A percentile compares a stretch with the other conserved stretches of the same genome.
These are phyloP conservation scores for Cyathus striatus DNA, from an alignment of 768 basidiomycete species.

Conservation along the genomic window DNA sequence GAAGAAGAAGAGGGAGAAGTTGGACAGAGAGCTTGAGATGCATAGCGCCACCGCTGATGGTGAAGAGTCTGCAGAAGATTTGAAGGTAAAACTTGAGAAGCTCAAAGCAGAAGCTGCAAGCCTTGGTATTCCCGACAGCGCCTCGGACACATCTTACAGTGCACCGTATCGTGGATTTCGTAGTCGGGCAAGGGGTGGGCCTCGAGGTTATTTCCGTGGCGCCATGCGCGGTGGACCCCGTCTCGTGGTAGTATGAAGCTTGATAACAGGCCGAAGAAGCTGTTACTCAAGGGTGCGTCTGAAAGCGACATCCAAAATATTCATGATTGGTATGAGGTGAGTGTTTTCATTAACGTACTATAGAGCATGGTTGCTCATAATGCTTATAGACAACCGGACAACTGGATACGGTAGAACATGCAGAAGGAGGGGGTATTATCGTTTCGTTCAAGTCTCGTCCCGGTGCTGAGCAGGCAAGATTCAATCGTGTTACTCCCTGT, in stretches of 20 bases:
- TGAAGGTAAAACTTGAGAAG: constrained; percentile 70
- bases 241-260: constrained; percentile 79
- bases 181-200: constrained; percentile 56
- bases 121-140: constrained; percentile 60
- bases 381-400: constrained; percentile 56
- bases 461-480: constrained; percentile 76
- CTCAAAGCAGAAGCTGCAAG: constrained; percentile 83
- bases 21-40: constrained; percentile 84
- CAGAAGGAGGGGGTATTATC: constrained; percentile 53
- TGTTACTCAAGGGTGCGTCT: constrained; percentile 66
- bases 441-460: constrained; percentile 69
- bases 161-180: constrained; percentile 62
- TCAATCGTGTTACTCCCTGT: too few relatives aligned
- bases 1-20: constrained; percentile 53
- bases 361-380: constrained; percentile 4
- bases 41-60: constrained; percentile 40
- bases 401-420: constrained; percentile 56
- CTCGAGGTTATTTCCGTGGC: constrained; percentile 59
- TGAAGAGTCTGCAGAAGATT: constrained; percentile 55
- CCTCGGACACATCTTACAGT: constrained; percentile 29
- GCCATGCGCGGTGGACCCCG: constrained; percentile 55
- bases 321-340: constrained; percentile 81
- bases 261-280: constrained; percentile 82
- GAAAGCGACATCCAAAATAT: constrained; percentile 51
- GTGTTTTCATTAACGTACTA: constrained; percentile 4